Evolutionary conservation across 345 rosid species (phyloP), one percentile per base, ranked within the genome.

Genomic region (Salix viminalis): DNA sequence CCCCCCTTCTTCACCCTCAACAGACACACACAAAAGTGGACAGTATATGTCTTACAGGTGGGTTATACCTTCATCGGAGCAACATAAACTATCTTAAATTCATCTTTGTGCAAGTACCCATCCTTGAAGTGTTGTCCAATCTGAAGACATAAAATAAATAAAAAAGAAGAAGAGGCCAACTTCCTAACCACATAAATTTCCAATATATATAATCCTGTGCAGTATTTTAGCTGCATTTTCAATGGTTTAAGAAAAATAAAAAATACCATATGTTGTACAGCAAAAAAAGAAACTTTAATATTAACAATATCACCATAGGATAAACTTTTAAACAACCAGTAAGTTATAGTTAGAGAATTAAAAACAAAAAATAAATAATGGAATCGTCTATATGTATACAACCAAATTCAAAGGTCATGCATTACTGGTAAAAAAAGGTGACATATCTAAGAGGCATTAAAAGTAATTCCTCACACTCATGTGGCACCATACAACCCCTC

Each of bases 71-170:
- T 95, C 99, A 95, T 95, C 26, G 99, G 99, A 84, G 99, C 97
- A 74, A 94, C 97, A 87, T 94, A 94, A 85, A 94, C 96, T 74
- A 94, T 94, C 91, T 94, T 94, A 85, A 94, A 94, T 84, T 94
- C 91, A 70, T 91, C 88, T 84, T 92, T 94, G 78, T 94, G 98
- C 87, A 92, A 85, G 88, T 87, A 94, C 54, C 97, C 98, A 80
- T 92, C 97, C 86, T 79, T 92, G 87, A 94, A 94, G 82, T 94
- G 98, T 80, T 92, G 97, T 76, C 92, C 90, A 83, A 94, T 91
- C 98, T 94, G 89, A 81, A 78, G 83, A n/a, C 14, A 13, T 36
- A 32, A 6, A 34, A 69, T 18, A 81, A 79, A 21, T 6, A 21
- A 7, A 21, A 60, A 61, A 8, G 28, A 77, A 65, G 52, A 77